Evolutionary conservation across 306 rosid species (phyloP).

Genomic region (Prunus padus): DNA sequence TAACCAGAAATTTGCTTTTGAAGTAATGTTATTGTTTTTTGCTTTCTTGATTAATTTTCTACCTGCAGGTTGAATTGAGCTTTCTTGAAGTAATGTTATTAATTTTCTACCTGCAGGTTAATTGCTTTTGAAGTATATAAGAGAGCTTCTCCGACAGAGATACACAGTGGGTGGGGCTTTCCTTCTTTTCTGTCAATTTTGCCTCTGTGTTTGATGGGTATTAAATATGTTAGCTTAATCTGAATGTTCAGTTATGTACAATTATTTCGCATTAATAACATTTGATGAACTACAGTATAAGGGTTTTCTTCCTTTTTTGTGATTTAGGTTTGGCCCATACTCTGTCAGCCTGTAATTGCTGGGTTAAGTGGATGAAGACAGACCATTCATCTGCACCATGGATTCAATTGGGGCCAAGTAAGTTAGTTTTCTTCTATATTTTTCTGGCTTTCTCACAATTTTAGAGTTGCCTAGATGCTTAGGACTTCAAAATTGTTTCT

Average conservation of each 20-base stretch:
- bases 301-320: not conserved
- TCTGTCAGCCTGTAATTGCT: slow-evolving; percentile 93
- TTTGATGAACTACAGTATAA: not conserved
- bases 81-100: no score
- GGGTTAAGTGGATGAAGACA: slow-evolving; percentile 85
- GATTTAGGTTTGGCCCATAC: slow-evolving; percentile 89
- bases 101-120: no score
- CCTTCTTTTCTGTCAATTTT: no score
- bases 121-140: no score
- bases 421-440: slow-evolving; percentile 34
- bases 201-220: not conserved
- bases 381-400: slow-evolving; percentile 96
- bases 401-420: slow-evolving; percentile 96
- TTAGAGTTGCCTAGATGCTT: not conserved
- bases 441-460: not conserved
- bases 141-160: no score
- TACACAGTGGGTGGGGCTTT: no score
- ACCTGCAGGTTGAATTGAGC: no score
- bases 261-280: no score
- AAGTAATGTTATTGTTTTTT: no score
- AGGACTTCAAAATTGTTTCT: not conserved
- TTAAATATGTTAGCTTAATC: not conserved
- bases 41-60: no score
- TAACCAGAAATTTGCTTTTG: no score
- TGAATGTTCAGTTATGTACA: not conserved